phyloP scores from a whole-genome alignment of 2,329 filamentous ascomycete genomes.

The Hymenoscyphus salicellus region DNA sequence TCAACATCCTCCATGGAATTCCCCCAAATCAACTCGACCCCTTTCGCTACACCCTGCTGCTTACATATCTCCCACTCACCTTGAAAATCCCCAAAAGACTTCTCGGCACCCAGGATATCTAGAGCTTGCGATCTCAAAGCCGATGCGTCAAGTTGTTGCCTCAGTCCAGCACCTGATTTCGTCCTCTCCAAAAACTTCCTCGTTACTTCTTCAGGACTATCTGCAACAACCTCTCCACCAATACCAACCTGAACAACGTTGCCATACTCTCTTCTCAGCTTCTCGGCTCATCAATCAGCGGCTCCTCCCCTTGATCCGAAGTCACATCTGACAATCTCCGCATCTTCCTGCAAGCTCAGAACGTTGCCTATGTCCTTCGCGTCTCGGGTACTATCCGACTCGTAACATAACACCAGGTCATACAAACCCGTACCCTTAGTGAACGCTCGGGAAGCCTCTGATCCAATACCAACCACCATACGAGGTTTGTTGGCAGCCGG shows the following conservation, averaged over 20 bases:
- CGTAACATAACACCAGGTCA: constrained; percentile 25
- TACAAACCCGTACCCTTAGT: constrained; percentile 25
- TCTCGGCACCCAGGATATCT: constrained; percentile 16
- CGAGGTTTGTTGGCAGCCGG: constrained; percentile 18
- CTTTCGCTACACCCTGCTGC: constrained; percentile 18
- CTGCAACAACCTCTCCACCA: constrained; percentile 20
- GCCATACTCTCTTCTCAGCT: constrained; percentile 13
- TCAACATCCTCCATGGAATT: constrained; percentile 26
- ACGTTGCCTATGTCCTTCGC: constrained; percentile 13
- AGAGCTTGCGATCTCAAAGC: constrained; percentile 20
- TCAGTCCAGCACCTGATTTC: constrained; percentile 3
- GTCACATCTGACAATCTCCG: constrained; percentile 25
- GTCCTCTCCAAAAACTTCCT: constrained; percentile 16
- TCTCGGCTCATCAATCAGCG: constrained; percentile 20
- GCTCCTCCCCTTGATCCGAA: constrained; percentile 26
- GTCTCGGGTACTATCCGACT: constrained; percentile 17
- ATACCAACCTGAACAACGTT: constrained; percentile 18
- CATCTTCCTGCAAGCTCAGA: constrained; percentile 20
- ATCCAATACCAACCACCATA: constrained; percentile 27
- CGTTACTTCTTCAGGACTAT: constrained; percentile 18
- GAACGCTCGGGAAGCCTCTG: constrained; percentile 22
- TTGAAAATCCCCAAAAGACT: constrained; percentile 21
- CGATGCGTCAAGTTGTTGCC: constrained; percentile 22
- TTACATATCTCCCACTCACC: constrained; percentile 19
- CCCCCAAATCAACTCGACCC: constrained; percentile 25